phyloP scores from a whole-genome alignment of 345 rosid species.

The Carallia pectinifolia region DNA sequence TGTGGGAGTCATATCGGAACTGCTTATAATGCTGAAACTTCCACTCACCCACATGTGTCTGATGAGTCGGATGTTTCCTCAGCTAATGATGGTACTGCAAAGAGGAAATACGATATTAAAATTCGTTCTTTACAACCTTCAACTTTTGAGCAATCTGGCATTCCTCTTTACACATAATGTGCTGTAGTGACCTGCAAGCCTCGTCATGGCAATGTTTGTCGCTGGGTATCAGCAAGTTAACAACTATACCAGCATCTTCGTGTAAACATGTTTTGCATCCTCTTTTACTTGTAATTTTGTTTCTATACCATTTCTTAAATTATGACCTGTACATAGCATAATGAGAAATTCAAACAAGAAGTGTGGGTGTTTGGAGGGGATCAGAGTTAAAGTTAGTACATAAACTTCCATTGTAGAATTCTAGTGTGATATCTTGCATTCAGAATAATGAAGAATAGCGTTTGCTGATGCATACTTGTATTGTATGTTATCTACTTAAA shows the following conservation, averaged over 20 bases:
- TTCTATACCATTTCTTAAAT: conserved; percentile 4
- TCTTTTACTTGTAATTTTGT: neutral
- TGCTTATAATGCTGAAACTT: conserved; percentile 52
- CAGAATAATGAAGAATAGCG: neutral
- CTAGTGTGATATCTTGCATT: conserved; percentile 5
- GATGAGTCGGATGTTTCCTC: conserved; percentile 49
- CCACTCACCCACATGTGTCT: conserved; percentile 43
- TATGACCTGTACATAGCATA: conserved; percentile 14
- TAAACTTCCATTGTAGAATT: neutral
- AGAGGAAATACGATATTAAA: conserved; percentile 61
- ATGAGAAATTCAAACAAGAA: conserved; percentile 6
- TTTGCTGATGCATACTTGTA: neutral
- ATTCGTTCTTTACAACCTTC: conserved; percentile 92
- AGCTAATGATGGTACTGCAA: conserved; percentile 30
- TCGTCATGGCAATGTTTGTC: conserved; percentile 3
- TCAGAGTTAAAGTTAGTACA: conserved; percentile 5
- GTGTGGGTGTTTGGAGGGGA: conserved; percentile 17
- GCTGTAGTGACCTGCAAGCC: neutral
- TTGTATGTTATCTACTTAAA: too few relatives aligned
- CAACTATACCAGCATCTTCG: conserved; percentile 6
- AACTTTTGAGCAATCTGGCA: conserved; percentile 37
- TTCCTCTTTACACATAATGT: conserved; percentile 37
- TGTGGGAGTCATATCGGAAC: conserved; percentile 75
- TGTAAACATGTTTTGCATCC: conserved; percentile 19
- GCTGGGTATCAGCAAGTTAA: neutral